These are phyloP conservation scores for Trichoderma cornu-damae DNA, from an alignment of 2,329 filamentous ascomycete species.

Conservation along the genomic window DNA sequence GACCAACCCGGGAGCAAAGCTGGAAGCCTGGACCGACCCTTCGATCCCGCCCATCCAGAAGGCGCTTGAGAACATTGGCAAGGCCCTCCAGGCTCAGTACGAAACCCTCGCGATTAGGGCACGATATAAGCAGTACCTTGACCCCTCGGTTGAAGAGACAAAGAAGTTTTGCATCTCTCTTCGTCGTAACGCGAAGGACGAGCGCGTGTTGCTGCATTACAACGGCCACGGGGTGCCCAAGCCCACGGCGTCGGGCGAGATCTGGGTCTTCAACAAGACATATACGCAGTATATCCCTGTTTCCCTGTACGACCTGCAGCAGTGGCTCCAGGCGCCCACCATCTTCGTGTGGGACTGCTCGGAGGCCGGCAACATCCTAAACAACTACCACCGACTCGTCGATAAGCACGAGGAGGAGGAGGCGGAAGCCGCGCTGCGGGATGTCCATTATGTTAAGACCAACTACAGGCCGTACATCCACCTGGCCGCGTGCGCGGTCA, in stretches of 20 bases:
- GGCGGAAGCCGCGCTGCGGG: slow-evolving; percentile 65
- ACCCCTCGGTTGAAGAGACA: slow-evolving; percentile 94
- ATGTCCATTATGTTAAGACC: slow-evolving; percentile 79
- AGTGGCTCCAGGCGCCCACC: slow-evolving; percentile 91
- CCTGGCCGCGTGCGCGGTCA: slow-evolving; percentile 82
- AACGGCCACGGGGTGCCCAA: slow-evolving; percentile 97
- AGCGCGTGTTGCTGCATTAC: slow-evolving; percentile 95
- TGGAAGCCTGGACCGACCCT: slow-evolving; percentile 97
- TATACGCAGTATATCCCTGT: slow-evolving; percentile 99
- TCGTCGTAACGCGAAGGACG: slow-evolving; percentile 88
- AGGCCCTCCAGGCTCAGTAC: slow-evolving; percentile 92
- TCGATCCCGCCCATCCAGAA: slow-evolving; percentile 75
- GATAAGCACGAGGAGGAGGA: slow-evolving; percentile 94
- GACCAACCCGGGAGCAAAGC: slow-evolving; percentile 84
- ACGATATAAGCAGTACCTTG: slow-evolving; percentile 94
- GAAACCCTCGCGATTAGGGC: slow-evolving; percentile 91
- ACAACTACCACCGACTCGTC: slow-evolving; percentile 89
- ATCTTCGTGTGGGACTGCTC: slow-evolving; percentile 98
- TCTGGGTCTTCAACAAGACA: slow-evolving; percentile 99
- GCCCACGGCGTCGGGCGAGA: slow-evolving; percentile 90
- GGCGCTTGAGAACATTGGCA: slow-evolving; percentile 89
- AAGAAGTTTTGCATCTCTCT: slow-evolving; percentile 93
- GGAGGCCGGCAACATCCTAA: slow-evolving; percentile 90
- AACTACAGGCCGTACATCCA: slow-evolving; percentile 70
- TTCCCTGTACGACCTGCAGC: slow-evolving; percentile 88